phyloP scores from a whole-genome alignment of 2,329 filamentous ascomycete genomes.

The Scytalidium sp. region DNA sequence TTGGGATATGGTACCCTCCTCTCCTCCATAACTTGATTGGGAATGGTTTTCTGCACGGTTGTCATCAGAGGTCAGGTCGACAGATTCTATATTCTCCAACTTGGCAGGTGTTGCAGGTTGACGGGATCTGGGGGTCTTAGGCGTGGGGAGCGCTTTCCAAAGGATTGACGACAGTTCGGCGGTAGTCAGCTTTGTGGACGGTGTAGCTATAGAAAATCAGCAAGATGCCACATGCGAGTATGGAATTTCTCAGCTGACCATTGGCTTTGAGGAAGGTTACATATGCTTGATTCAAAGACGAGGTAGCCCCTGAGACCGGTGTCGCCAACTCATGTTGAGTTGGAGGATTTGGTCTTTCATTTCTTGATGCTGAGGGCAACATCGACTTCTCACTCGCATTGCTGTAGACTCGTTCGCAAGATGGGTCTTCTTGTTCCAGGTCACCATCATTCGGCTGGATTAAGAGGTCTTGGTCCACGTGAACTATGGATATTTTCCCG shows the following conservation, averaged over 20 bases:
- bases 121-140: slow-evolving; percentile 28
- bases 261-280: slow-evolving; percentile 15
- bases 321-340: slow-evolving; percentile 27
- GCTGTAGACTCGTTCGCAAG: slow-evolving; percentile 8
- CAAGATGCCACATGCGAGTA: not conserved
- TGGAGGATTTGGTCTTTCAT: slow-evolving; percentile 20
- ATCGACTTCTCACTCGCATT: slow-evolving; percentile 18
- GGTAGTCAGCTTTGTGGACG: slow-evolving; percentile 12
- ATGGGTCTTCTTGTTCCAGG: slow-evolving; percentile 11
- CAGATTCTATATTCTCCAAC: slow-evolving; percentile 20
- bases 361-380: slow-evolving; percentile 23
- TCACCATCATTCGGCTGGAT: slow-evolving; percentile 18
- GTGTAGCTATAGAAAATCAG: slow-evolving; percentile 18
- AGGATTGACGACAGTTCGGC: slow-evolving; percentile 11
- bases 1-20: slow-evolving; percentile 17
- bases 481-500: slow-evolving; percentile 11
- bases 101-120: slow-evolving; percentile 12
- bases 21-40: slow-evolving; percentile 20
- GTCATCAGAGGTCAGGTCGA: slow-evolving; percentile 29
- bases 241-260: slow-evolving; percentile 7
- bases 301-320: slow-evolving; percentile 23
- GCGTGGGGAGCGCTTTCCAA: slow-evolving; percentile 22
- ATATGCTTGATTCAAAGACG: slow-evolving; percentile 19
- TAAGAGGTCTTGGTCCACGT: slow-evolving; percentile 19
- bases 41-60: slow-evolving; percentile 8